Base-by-base conservation (phyloP, 805 yeast species). In the Brettanomyces anomalus region DNA sequence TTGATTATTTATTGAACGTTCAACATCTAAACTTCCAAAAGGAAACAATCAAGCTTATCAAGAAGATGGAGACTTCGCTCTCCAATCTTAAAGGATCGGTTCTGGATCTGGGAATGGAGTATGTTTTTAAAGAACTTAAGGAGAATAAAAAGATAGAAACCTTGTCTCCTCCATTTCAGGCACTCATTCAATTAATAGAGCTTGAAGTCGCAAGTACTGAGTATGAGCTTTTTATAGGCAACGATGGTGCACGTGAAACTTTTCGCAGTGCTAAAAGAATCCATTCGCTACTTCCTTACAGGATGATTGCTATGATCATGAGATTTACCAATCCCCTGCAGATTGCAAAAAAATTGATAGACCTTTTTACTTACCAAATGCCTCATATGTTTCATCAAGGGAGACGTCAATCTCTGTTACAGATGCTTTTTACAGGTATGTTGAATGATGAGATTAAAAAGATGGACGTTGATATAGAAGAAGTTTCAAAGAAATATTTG, bases 311-410 rank as follows among this genome's bases (percentile, higher is more conserved):
- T 36, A 85, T 85, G 17, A 82, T 90, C 18, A 61, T 93, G 55
- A 74, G 79, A 54, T 77, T 82, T 46, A 86, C 97, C 0, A 90
- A 90, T 55, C 97, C 98, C 2, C 77, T 88, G 63, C 76, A 81
- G 35, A 79, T 90, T 21, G 77, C 86, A 66, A 84, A 88, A 47
- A 77, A 81, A 18, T 65, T 90, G 58, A 74, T 89, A 31, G 96
- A 87, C 53, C 58, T 90, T 45, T 77, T 90, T 50, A 76, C 93
- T 66, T 85, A 83, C n/a, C 85, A 79, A 50, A 84, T 87, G 30
- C 67, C 66, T 1, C 72, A 79, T 55, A 84, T 85, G 19, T 57
- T 55, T 42, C 51, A 46, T 11, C 53, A 56, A 8, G 48, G 46
- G 17, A 53, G 51, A 24, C 72, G 75, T 13, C 71, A 71, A 40